Evolutionary conservation across 1,284 basidiomycete genomes (phyloP), one percentile per base, ranked within the genome.

Genomic region (Cutaneotrichosporon mucoides): DNA sequence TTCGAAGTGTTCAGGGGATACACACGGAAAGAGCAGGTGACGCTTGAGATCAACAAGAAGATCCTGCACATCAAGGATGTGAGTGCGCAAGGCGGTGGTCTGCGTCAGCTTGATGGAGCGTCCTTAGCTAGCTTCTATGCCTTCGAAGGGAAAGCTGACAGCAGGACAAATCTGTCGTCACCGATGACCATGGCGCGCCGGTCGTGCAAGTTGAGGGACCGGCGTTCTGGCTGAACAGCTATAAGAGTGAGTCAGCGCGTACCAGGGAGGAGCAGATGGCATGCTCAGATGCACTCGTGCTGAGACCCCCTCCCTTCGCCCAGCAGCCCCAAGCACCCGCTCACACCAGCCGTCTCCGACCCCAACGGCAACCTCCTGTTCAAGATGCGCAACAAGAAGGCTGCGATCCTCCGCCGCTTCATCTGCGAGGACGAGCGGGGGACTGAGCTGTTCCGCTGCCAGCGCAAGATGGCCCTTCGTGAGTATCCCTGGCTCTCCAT

Each of bases 341-440:
- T n/a, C 12, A 45, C 43, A 16, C 13, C 43, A 45, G 43, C 36
- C 5, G 10, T 51, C 6, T 51, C 36, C 15, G 49, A 51, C 15
- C 9, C 16, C 1, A 11, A n/a, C 4, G 49, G 49, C 9, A 36
- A 9, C 12, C 8, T 24, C 5, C 49, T 51, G n/a, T 51, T 51
- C 37, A 40, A 40, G 16, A 40, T 51, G 37, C 49, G 49, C 7
- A 51, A 24, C 37, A 51, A 51, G 49, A 38, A 40, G 10, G 49
- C 49, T 2, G n/a, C 36, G 10, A 6, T 51, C 12, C 49, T 24
- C 9, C 49, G 49, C 8, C 36, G n/a, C 10, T 51, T 24, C 37
- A 40, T 51, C 38, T 38, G 37, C 15, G 49, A 51, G 49, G 49
- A 51, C 10, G 49, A 40, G 16, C 49, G 49, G 13, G 48, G 48